A percentile compares a stretch with the other conserved stretches of the same genome.
These are phyloP conservation scores for Penicillium vulpinum DNA, from an alignment of 2,329 filamentous ascomycete genomes.

Conservation along the genomic window DNA sequence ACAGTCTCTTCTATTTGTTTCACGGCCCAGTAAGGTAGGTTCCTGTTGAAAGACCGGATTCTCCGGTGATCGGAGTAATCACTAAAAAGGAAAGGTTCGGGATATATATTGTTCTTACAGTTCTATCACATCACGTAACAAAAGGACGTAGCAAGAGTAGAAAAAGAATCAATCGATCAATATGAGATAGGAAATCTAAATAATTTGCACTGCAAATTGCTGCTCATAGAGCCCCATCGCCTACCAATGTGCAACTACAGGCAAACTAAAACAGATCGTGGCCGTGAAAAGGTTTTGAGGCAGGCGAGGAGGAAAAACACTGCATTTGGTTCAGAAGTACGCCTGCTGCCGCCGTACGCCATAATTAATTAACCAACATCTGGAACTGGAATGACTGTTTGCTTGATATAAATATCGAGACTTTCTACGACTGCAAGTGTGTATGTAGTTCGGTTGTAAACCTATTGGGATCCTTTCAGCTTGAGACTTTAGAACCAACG, in stretches of 20 bases:
- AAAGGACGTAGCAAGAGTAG: background rate
- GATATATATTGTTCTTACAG: background rate
- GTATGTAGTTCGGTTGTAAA: background rate
- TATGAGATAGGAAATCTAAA: background rate
- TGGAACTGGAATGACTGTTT: background rate
- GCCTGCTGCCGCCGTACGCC: background rate
- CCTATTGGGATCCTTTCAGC: background rate
- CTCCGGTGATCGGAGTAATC: background rate
- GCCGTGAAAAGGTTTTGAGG: background rate
- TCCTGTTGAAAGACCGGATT: background rate
- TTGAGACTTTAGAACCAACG: no score
- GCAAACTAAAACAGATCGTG: background rate
- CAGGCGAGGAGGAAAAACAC: background rate
- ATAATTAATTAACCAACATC: background rate
- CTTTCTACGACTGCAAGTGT: background rate
- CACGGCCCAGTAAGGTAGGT: background rate
- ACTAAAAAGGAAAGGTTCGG: no score
- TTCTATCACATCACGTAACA: background rate
- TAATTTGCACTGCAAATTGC: background rate
- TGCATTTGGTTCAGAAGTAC: background rate
- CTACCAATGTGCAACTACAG: background rate
- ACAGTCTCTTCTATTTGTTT: background rate
- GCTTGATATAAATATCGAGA: background rate
- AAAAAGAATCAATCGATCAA: background rate
- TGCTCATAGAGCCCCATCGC: background rate